Conservation (phyloP, 805 yeast genomes). For the Nakazawaea ernobii region DNA sequence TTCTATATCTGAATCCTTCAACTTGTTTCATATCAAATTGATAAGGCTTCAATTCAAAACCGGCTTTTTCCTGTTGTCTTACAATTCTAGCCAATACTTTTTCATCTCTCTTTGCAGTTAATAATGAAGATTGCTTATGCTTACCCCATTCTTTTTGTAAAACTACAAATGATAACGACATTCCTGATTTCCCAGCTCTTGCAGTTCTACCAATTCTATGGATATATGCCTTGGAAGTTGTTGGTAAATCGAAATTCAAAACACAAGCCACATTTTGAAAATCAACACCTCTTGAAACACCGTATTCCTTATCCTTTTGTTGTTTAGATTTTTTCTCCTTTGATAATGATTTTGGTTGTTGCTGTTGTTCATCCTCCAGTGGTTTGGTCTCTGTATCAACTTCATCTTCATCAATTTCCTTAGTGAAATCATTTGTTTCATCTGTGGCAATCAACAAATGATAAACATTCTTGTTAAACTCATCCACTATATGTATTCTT, state of each 20-base stretch:
- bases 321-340: conserved; percentile 21
- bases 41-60: conserved; percentile 77
- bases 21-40: conserved; percentile 88
- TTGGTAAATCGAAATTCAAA: conserved; percentile 88
- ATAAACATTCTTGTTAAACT: conserved; percentile 86
- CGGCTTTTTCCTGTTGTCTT: conserved; percentile 68
- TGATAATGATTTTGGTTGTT: conserved; percentile 17
- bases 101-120: conserved; percentile 77
- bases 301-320: conserved; percentile 69
- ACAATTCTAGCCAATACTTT: conserved; percentile 73
- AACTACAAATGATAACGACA: conserved; percentile 89
- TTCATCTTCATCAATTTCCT: conserved; percentile 42
- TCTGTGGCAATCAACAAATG: conserved; percentile 91
- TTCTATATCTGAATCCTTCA: conserved; percentile 92
- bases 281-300: conserved; percentile 96
- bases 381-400: conserved; percentile 15
- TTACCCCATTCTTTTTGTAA: conserved; percentile 80
- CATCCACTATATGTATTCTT: conserved; percentile 90
- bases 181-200: conserved; percentile 93
- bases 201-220: conserved; percentile 98
- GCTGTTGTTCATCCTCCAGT: conserved; percentile 20
- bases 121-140: conserved; percentile 72
- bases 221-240: conserved; percentile 80
- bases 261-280: conserved; percentile 96
- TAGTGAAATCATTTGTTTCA: conserved; percentile 62